Conservation (phyloP, 2,329 filamentous ascomycete genomes). For the Phoma sp. region DNA sequence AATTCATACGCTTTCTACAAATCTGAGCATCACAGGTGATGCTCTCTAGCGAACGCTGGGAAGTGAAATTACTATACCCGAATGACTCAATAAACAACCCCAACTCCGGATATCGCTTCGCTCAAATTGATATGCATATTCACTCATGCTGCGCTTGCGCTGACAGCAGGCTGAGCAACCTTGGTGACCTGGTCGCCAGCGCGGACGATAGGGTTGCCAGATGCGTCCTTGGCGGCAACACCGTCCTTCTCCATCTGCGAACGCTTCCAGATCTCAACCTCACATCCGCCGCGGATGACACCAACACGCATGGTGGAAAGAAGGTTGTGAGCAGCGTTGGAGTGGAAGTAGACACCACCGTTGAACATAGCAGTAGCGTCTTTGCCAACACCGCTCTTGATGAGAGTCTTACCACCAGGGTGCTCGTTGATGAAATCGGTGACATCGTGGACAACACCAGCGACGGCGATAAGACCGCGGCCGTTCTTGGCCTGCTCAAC, state of each 20-base stretch:
- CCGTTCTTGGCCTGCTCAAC: conserved; percentile 52
- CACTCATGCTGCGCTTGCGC: conserved; percentile 77
- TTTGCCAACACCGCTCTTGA: conserved; percentile 51
- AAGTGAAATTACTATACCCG: conserved; percentile 37
- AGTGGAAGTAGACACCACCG: conserved; percentile 52
- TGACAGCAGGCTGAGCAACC: conserved; percentile 77
- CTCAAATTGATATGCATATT: conserved; percentile 24
- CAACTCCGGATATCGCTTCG: conserved; percentile 45
- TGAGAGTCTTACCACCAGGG: conserved; percentile 52
- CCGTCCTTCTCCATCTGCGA: conserved; percentile 65
- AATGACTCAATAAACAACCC: conserved; percentile 24
- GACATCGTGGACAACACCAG: conserved; percentile 52
- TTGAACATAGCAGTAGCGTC: conserved; percentile 54
- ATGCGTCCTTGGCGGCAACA: conserved; percentile 78
- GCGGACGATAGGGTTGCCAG: conserved; percentile 81
- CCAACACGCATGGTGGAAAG: conserved; percentile 52
- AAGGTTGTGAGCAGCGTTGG: conserved; percentile 52
- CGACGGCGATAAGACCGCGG: conserved; percentile 49
- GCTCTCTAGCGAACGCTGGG: conserved; percentile 37
- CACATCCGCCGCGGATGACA: conserved; percentile 51
- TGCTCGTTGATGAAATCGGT: conserved; percentile 53
- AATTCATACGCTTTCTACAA: conserved; percentile 40
- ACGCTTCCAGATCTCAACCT: conserved; percentile 55
- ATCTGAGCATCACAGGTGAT: conserved; percentile 26
- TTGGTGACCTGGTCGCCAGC: conserved; percentile 87